Conservation (phyloP, 2,329 filamentous ascomycete species). For the Botryotinia calthae region DNA sequence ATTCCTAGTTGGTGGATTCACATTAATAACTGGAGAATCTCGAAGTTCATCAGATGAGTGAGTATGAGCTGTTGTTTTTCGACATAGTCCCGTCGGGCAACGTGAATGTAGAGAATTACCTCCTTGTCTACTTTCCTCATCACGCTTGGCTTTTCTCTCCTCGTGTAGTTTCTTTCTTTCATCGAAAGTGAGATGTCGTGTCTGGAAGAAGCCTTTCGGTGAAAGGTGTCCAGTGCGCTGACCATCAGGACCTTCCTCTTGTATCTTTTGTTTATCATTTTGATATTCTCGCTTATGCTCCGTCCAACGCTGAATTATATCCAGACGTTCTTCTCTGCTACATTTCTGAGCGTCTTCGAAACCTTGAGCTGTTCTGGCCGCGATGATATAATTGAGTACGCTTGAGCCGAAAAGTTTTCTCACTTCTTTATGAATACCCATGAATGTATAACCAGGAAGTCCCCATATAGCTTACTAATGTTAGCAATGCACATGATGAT, state of each 20-base stretch:
- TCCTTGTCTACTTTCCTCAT: constrained; percentile 32
- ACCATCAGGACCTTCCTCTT: constrained; percentile 35
- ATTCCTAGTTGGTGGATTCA: constrained; percentile 15
- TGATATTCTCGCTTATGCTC: constrained; percentile 39
- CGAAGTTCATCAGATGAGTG: constrained; percentile 30
- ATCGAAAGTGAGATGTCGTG: constrained; percentile 49
- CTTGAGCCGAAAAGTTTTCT: constrained; percentile 67
- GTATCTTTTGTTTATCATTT: constrained; percentile 41
- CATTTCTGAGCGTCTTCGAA: constrained; percentile 60
- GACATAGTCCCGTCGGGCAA: constrained; percentile 31
- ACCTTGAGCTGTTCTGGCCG: constrained; percentile 73
- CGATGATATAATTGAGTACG: constrained; percentile 75
- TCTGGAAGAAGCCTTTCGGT: constrained; percentile 49
- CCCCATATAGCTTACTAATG: constrained; percentile 56
- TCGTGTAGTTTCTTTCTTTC: constrained; percentile 52
- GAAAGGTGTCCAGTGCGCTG: constrained; percentile 30
- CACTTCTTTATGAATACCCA: constrained; percentile 77
- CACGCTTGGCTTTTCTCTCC: constrained; percentile 43
- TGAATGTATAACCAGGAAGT: constrained; percentile 77
- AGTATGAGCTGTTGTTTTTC: constrained; percentile 26
- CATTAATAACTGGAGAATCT: constrained; percentile 18
- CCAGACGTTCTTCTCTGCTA: constrained; percentile 56
- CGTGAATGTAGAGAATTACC: constrained; percentile 26
- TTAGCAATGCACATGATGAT: constrained; percentile 13
- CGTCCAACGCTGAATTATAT: constrained; percentile 60